Evolutionary conservation across 768 basidiomycete species (phyloP).

Genomic region (Suillus americanus): DNA sequence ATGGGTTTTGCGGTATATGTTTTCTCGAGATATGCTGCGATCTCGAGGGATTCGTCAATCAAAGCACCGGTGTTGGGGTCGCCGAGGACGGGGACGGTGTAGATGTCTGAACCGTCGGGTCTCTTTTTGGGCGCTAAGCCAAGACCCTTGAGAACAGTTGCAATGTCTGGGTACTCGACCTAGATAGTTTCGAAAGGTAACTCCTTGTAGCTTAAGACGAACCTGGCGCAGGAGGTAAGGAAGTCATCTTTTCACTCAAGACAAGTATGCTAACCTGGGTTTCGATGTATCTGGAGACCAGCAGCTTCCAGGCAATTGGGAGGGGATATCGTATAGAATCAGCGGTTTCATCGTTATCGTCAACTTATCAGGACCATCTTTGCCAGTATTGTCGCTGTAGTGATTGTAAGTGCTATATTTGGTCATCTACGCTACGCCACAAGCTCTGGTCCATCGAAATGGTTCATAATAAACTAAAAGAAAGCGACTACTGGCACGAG

Average conservation of each 20-base stretch:
- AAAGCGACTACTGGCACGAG: no score
- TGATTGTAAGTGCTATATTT: background rate
- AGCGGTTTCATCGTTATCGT: constrained; percentile 9
- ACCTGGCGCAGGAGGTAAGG: constrained; percentile 14
- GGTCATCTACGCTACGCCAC: background rate
- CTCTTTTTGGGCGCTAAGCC: background rate
- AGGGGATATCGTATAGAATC: constrained; percentile 29
- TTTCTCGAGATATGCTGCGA: constrained; percentile 48
- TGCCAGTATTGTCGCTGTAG: background rate
- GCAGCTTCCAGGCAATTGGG: constrained; percentile 17
- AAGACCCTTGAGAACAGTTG: constrained; percentile 33
- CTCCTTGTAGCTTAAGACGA: constrained; percentile 33
- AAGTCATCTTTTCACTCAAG: background rate
- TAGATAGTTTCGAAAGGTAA: constrained; percentile 46
- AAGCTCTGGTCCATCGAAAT: no score
- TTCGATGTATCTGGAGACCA: constrained; percentile 37
- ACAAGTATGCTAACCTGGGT: constrained; percentile 20
- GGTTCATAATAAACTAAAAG: no score
- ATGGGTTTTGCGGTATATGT: constrained; percentile 34
- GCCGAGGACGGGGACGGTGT: constrained; percentile 47
- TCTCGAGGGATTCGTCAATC: constrained; percentile 41
- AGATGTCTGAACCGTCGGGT: constrained; percentile 27
- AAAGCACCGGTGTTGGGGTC: constrained; percentile 37
- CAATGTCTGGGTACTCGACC: constrained; percentile 52
- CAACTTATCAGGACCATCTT: background rate